Evolutionary conservation across 805 yeast genomes (phyloP).

Genomic region (Candida alai): DNA sequence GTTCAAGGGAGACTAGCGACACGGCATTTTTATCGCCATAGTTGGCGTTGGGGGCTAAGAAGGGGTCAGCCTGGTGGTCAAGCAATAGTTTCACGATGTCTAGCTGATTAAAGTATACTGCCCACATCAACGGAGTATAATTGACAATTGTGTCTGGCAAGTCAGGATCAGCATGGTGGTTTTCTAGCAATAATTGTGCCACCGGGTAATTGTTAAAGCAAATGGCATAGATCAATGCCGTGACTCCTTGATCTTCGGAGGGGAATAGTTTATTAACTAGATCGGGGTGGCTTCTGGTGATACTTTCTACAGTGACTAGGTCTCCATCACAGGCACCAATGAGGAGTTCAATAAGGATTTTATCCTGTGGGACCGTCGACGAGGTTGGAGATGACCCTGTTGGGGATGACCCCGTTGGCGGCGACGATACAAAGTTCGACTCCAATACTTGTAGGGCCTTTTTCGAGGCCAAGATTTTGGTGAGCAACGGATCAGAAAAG

Average conservation of each 20-base stretch:
- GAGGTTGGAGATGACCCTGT: background rate
- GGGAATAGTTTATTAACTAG: conserved; percentile 20
- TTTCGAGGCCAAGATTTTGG: conserved; percentile 24
- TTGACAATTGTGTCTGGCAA: conserved; percentile 45
- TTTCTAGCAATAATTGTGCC: conserved; percentile 43
- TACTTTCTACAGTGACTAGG: conserved; percentile 28
- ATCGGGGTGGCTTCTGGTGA: conserved; percentile 18
- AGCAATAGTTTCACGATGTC: conserved; percentile 54
- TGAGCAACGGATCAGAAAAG: conserved; percentile 25
- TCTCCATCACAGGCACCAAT: conserved; percentile 37
- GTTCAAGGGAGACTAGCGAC: conserved; percentile 53
- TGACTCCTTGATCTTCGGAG: conserved; percentile 26
- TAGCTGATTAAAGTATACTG: conserved; percentile 58
- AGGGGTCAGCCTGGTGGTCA: conserved; percentile 62
- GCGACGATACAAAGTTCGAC: conserved; percentile 7
- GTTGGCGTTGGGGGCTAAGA: conserved; percentile 24
- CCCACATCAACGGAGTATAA: conserved; percentile 84
- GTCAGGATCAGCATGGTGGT: conserved; percentile 47
- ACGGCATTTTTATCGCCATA: conserved; percentile 50
- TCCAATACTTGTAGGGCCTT: conserved; percentile 21
- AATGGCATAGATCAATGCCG: conserved; percentile 47
- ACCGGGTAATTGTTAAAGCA: conserved; percentile 48
- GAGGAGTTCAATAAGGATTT: conserved; percentile 21
- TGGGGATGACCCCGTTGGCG: background rate
- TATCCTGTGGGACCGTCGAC: background rate